phyloP scores from a whole-genome alignment of 306 rosid genomes.

The Citrullus colocynthis region DNA sequence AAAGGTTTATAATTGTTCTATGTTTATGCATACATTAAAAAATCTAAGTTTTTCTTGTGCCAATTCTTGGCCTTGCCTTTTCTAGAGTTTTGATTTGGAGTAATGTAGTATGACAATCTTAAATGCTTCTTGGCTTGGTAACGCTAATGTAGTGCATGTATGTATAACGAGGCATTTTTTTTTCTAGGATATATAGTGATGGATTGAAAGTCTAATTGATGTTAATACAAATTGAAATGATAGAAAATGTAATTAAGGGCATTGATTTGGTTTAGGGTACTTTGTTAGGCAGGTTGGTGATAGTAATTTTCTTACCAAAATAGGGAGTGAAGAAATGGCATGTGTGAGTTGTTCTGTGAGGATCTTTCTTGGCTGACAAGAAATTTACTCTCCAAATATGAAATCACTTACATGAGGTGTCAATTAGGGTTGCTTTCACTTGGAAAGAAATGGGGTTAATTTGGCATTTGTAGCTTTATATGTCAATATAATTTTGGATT shows the following conservation, averaged over 20 bases:
- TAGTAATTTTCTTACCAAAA: background rate
- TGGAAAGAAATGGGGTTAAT: background rate
- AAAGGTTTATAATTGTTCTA: background rate
- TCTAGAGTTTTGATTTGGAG: background rate
- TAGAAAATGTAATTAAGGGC: background rate
- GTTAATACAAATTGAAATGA: background rate
- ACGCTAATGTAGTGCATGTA: background rate
- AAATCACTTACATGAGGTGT: background rate
- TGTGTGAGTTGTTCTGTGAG: background rate
- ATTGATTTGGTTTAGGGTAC: background rate
- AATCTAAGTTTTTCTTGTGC: background rate
- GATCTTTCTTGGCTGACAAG: constrained; percentile 7
- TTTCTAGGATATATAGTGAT: background rate
- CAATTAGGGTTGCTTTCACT: background rate
- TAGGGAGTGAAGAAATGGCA: background rate
- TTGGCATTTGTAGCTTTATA: background rate
- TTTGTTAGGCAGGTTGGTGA: constrained; percentile 3
- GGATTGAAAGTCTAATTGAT: background rate
- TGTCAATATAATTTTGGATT: background rate
- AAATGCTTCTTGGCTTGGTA: background rate
- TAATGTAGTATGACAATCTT: background rate
- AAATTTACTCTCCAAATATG: constrained; percentile 1
- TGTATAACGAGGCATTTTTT: background rate
- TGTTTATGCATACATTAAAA: background rate
- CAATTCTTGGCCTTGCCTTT: background rate